These are phyloP conservation scores for Volutella citrinella DNA, from an alignment of 2,329 filamentous ascomycete genomes.

Conservation along the genomic window DNA sequence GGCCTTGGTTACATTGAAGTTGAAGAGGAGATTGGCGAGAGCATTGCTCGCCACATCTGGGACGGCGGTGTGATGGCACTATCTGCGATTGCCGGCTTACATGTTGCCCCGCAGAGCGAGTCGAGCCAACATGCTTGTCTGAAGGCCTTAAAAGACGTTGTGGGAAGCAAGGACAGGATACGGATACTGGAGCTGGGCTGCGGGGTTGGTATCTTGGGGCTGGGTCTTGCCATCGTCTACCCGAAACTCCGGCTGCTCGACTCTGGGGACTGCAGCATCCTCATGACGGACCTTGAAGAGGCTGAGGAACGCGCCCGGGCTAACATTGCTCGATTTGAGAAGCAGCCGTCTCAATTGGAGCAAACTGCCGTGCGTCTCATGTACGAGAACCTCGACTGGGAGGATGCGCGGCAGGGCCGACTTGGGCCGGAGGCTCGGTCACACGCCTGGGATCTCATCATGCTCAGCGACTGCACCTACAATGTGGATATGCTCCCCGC, in stretches of 20 bases:
- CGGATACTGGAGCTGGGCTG: slow-evolving; percentile 54
- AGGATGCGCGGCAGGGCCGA: slow-evolving; percentile 42
- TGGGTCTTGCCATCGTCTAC: slow-evolving; percentile 42
- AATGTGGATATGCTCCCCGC: slow-evolving; percentile 55
- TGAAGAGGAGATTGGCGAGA: slow-evolving; percentile 57
- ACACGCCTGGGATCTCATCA: slow-evolving; percentile 48
- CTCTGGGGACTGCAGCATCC: slow-evolving; percentile 30
- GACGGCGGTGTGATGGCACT: slow-evolving; percentile 51
- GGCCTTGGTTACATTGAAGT: slow-evolving; percentile 35
- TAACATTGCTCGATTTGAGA: slow-evolving; percentile 41
- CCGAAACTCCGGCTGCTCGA: slow-evolving; percentile 16
- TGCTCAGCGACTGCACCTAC: slow-evolving; percentile 61
- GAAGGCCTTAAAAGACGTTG: slow-evolving; percentile 26
- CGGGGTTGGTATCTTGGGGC: slow-evolving; percentile 54
- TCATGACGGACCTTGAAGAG: slow-evolving; percentile 55
- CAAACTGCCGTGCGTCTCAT: slow-evolving; percentile 28
- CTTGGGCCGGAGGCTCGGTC: slow-evolving; percentile 41
- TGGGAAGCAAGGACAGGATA: slow-evolving; percentile 27
- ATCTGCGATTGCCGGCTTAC: slow-evolving; percentile 29
- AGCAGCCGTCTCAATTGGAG: slow-evolving; percentile 12
- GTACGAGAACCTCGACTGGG: slow-evolving; percentile 59
- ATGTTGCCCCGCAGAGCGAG: slow-evolving; percentile 23
- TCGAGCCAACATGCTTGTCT: slow-evolving; percentile 27
- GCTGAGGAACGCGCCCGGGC: slow-evolving; percentile 46
- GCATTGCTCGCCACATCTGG: slow-evolving; percentile 59